Evolutionary conservation across 2,329 filamentous ascomycete genomes (phyloP).

Genomic region (Onygena corvina): DNA sequence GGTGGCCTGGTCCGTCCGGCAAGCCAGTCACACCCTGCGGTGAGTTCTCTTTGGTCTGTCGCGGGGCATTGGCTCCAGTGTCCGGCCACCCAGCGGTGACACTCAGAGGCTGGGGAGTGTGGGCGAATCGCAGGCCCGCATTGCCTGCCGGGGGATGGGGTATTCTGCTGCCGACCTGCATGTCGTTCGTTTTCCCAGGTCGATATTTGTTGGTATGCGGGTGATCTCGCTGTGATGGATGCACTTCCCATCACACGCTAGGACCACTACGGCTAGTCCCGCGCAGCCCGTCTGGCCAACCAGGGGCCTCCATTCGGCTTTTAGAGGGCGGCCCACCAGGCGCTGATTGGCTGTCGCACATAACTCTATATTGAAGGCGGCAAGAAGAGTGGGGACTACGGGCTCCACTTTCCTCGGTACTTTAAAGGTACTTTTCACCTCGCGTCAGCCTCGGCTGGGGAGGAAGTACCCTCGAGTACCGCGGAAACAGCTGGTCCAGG

Average conservation of each 20-base stretch:
- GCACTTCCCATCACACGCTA: slow-evolving; percentile 4
- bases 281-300: not conserved
- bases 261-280: not conserved
- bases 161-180: not conserved
- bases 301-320: not conserved
- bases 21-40: not conserved
- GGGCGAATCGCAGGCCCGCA: not conserved
- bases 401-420: not conserved
- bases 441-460: not conserved
- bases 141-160: not conserved
- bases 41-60: not conserved
- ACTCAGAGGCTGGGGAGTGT: not conserved
- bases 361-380: not conserved
- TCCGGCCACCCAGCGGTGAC: not conserved
- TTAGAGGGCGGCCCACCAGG: not conserved
- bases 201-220: not conserved
- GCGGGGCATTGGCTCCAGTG: not conserved
- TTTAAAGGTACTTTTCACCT: not conserved
- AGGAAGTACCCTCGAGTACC: not conserved
- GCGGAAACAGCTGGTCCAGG: no score
- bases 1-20: not conserved
- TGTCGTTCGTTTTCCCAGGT: not conserved
- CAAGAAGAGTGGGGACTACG: slow-evolving; percentile 1
- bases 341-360: not conserved
- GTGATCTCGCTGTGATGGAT: not conserved